Evolutionary conservation across 257 asterid genomes (phyloP), one percentile per base, ranked within the genome.

Genomic region (Haberlea rhodopensis): DNA sequence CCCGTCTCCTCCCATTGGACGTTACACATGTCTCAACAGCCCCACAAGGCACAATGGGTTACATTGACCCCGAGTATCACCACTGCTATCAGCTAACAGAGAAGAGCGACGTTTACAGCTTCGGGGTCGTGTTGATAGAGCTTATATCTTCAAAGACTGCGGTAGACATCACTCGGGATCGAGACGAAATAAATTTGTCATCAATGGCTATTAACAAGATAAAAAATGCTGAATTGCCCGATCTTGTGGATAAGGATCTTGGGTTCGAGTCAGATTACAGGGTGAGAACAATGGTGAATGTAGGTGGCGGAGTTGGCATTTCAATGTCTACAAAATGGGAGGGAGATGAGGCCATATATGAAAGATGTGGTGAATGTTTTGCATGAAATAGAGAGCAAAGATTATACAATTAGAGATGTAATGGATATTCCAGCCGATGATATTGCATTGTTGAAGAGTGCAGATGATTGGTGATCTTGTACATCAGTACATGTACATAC

Each of bases 261-360:
- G 77, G 75, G 45, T 78, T 74, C 24, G 77, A 68, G 28, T 66
- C 75, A 0, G 76, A 74, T 56, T 1, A 29, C 6, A 3, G 60
- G 49, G 75, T 68, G 21, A 73, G 64, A 29, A 24, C 32, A 0
- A 66, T 57, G 79, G 60, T 78, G 2, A 6, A 13, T 23, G 75
- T 22, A n/a, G 7, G 82, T 71, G 65, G 82, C 79, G 0, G 82
- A 74, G 79, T 22, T 78, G 77, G 82, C 74, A 5, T 74, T 74
- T 63, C 79, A 6, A 4, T 78, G 82, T 75, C 51, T 78, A 8
- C 79, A 78, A 21, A 67, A 5, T 28, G 53, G 69, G 61, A 78
- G 65, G 74, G 77, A 78, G 2, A 28, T 63, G 79, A 78, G 82
- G 31, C 82, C 82, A 16, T 4, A 13, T 7, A 78, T 74, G 82